Conservation (phyloP, 169 alveolate species). For the Babesia bovis region DNA sequence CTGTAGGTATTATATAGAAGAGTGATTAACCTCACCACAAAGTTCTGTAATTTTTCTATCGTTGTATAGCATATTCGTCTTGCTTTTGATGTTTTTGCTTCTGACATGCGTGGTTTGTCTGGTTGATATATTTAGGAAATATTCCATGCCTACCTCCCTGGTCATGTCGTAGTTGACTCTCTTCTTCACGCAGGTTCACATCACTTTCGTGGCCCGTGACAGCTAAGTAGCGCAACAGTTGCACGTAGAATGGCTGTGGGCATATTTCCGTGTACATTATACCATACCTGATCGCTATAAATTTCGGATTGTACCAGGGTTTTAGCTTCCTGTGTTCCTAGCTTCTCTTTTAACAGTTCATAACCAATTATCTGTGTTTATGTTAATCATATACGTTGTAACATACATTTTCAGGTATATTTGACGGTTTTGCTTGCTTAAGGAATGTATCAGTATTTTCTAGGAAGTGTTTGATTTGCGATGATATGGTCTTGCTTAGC, state of each 20-base stretch:
- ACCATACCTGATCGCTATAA: conserved; percentile 58
- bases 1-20: neutral
- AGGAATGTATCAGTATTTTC: conserved; percentile 35
- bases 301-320: conserved; percentile 1
- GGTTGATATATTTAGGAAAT: no score
- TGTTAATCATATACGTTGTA: neutral
- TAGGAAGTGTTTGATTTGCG: conserved; percentile 42
- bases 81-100: conserved; percentile 49
- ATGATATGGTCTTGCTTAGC: conserved; percentile 43
- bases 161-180: conserved; percentile 34
- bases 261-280: neutral
- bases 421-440: conserved; percentile 45
- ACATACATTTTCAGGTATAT: conserved; percentile 53
- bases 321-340: conserved; percentile 28
- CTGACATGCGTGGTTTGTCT: conserved; percentile 58
- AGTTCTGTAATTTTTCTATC: conserved; percentile 55
- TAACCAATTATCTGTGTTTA: conserved; percentile 39
- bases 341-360: conserved; percentile 26
- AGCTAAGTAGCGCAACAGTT: conserved; percentile 37
- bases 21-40: conserved; percentile 40
- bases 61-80: conserved; percentile 39
- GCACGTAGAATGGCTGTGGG: conserved; percentile 51
- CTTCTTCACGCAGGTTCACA: conserved; percentile 53
- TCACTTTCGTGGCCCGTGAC: conserved; percentile 52
- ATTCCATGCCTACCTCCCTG: conserved; percentile 29